Conservation (phyloP, 148 eudicot genomes). For the Bassia scoparia region DNA sequence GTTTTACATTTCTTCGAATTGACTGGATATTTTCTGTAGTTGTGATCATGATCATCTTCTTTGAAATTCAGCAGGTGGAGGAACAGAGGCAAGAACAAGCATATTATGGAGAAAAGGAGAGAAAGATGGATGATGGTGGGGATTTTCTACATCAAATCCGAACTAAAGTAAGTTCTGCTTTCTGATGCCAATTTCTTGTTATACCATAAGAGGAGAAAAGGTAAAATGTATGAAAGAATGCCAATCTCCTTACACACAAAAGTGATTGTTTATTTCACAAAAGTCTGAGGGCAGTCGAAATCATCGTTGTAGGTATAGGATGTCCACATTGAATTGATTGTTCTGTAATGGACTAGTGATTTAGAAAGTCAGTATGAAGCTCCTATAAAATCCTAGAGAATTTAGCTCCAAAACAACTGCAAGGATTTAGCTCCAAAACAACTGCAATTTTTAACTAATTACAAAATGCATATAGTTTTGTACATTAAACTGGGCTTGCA, state of each 20-base stretch:
- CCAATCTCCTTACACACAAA: not conserved
- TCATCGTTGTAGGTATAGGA: not conserved
- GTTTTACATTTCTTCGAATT: not conserved
- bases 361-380: not conserved
- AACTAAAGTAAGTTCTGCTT: constrained; percentile 53
- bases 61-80: constrained; percentile 36
- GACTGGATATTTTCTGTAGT: not conserved
- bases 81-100: constrained; percentile 35
- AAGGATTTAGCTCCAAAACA: too few species aligned
- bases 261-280: not conserved
- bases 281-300: not conserved
- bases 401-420: too few species aligned
- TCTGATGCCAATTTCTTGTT: not conserved
- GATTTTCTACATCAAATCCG: constrained; percentile 90
- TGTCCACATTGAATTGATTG: not conserved
- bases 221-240: not conserved
- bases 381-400: too few species aligned
- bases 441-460: too few species aligned
- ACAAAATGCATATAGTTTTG: too few species aligned
- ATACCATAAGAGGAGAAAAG: not conserved
- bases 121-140: constrained; percentile 46
- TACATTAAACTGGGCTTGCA: too few species aligned
- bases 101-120: constrained; percentile 31
- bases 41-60: constrained; percentile 4
- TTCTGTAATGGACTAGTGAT: not conserved